These are phyloP conservation scores for Bothriochloa decipiens DNA, from an alignment of 176 grass and related monocot species.

Conservation along the genomic window DNA sequence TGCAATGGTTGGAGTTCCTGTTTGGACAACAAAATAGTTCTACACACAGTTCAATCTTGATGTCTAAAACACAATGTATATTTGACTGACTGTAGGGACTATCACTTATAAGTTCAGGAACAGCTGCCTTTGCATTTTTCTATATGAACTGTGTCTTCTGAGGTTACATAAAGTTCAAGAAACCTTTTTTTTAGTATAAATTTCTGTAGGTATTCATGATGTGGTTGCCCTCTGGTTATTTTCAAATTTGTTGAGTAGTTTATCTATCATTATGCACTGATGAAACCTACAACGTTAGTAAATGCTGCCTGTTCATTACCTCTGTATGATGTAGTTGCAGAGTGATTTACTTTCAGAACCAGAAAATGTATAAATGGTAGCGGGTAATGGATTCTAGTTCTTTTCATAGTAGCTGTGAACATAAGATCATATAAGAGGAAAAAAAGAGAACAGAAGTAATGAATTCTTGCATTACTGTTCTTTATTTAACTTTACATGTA, in stretches of 20 bases:
- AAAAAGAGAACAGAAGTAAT: neutral
- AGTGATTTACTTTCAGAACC: neutral
- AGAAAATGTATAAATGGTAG: neutral
- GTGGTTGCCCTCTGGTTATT: neutral
- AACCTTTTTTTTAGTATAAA: neutral
- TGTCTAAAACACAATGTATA: neutral
- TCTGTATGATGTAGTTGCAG: neutral
- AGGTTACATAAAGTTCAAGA: neutral
- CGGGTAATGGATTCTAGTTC: neutral
- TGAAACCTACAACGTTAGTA: neutral
- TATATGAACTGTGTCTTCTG: neutral
- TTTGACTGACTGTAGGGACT: neutral
- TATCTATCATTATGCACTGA: neutral
- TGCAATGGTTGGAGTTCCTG: neutral
- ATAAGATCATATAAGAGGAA: neutral
- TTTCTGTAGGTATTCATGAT: neutral
- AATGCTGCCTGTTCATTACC: neutral
- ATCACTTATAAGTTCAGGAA: neutral
- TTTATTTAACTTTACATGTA: conserved; percentile 18
- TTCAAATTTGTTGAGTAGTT: neutral
- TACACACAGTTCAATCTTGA: neutral
- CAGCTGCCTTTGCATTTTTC: neutral
- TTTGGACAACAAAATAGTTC: neutral
- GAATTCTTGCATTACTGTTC: neutral
- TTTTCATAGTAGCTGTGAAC: neutral